A percentile compares a stretch with the other conserved stretches of the same genome.
Evolutionary conservation across 2,329 filamentous ascomycete species (phyloP).

Genomic region (Aspergillus pseudoglaucus): DNA sequence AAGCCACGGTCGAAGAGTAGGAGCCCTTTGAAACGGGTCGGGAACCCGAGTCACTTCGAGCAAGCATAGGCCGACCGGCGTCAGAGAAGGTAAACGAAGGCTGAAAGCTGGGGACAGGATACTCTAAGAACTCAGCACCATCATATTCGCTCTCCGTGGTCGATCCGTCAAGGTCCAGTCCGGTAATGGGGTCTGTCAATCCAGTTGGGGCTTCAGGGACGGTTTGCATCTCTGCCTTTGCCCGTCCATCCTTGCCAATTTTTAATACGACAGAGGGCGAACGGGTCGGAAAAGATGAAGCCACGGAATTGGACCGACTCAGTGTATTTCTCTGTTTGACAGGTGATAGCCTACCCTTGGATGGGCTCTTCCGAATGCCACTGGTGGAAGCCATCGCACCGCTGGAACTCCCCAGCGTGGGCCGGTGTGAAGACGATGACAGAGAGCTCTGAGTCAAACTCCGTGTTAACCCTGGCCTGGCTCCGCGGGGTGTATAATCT

Average conservation of each 20-base stretch:
- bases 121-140: constrained; percentile 36
- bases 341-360: constrained; percentile 39
- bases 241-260: constrained; percentile 44
- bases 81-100: constrained; percentile 37
- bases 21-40: constrained; percentile 40
- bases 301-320: constrained; percentile 26
- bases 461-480: constrained; percentile 32
- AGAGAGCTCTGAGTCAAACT: constrained; percentile 37
- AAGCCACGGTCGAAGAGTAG: constrained; percentile 36
- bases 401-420: constrained; percentile 24
- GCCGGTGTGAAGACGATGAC: constrained; percentile 20
- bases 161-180: constrained; percentile 38
- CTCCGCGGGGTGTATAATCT: constrained; percentile 27
- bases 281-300: constrained; percentile 24
- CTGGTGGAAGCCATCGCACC: constrained; percentile 27
- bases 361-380: constrained; percentile 36
- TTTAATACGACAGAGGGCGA: constrained; percentile 40
- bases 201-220: constrained; percentile 26
- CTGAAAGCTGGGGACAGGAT: constrained; percentile 30
- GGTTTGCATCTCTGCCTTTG: constrained; percentile 40
- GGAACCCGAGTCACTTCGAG: constrained; percentile 30
- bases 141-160: constrained; percentile 38
- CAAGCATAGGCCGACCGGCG: constrained; percentile 21
- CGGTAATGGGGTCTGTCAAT: constrained; percentile 28
- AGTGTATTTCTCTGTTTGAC: constrained; percentile 29